A percentile compares a stretch with the other conserved stretches of the same genome.
Evolutionary conservation across 202 grass and related monocot genomes (phyloP).

Genomic region (Hordeum pubiflorum): DNA sequence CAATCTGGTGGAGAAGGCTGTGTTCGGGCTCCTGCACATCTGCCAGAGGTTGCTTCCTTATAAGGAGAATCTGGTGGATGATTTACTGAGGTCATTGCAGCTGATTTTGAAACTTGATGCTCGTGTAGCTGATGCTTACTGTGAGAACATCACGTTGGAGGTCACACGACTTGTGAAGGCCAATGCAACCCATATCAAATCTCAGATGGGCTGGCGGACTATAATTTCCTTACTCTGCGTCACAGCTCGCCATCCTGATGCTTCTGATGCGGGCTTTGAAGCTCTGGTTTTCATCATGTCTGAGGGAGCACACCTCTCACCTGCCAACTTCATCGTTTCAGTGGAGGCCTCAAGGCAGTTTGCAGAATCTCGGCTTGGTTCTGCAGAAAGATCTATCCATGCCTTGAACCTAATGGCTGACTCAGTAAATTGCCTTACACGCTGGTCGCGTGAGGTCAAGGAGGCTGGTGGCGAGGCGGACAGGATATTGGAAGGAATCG

Average conservation of each 20-base stretch:
- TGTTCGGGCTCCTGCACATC: slow-evolving; percentile 88
- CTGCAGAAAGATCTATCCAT: slow-evolving; percentile 76
- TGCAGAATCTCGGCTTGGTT: slow-evolving; percentile 83
- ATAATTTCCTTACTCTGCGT: slow-evolving; percentile 88
- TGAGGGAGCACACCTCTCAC: slow-evolving; percentile 78
- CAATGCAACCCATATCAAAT: slow-evolving; percentile 86
- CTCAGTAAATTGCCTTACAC: slow-evolving; percentile 66
- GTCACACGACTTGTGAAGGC: slow-evolving; percentile 86
- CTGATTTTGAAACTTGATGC: slow-evolving; percentile 95
- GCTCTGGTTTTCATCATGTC: slow-evolving; percentile 92
- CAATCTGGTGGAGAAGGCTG: slow-evolving; percentile 93
- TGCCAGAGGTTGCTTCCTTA: slow-evolving; percentile 95
- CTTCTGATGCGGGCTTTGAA: slow-evolving; percentile 91
- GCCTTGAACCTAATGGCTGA: slow-evolving; percentile 86
- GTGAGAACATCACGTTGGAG: slow-evolving; percentile 96
- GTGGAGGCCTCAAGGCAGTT: slow-evolving; percentile 86
- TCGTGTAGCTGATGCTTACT: slow-evolving; percentile 97
- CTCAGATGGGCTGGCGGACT: slow-evolving; percentile 94
- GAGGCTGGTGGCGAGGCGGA: slow-evolving; percentile 64
- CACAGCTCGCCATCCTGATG: slow-evolving; percentile 92
- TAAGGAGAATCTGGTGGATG: slow-evolving; percentile 91
- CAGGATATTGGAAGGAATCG: slow-evolving; percentile 73
- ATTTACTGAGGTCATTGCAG: slow-evolving; percentile 81
- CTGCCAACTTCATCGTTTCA: slow-evolving; percentile 78
- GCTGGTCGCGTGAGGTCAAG: slow-evolving; percentile 72